phyloP scores from a whole-genome alignment of 2,329 filamentous ascomycete genomes.

The Fusarium sp. region DNA sequence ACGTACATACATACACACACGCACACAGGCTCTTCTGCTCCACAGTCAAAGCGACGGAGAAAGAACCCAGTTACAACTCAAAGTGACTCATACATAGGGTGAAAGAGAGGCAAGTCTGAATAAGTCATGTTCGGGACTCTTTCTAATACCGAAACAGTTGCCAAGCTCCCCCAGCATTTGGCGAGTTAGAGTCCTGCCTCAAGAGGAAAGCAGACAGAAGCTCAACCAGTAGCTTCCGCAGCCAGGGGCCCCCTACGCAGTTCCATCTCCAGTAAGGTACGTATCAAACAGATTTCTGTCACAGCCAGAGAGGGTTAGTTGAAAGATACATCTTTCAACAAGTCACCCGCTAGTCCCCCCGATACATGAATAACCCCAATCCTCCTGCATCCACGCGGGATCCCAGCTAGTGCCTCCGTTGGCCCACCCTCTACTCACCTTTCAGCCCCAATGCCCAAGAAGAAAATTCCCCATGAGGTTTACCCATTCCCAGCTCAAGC shows the following conservation, averaged over 20 bases:
- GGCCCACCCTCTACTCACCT: conserved; percentile 32
- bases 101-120: background rate
- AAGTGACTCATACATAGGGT: conserved; percentile 26
- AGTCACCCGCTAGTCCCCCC: conserved; percentile 20
- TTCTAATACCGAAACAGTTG: conserved; percentile 24
- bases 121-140: conserved; percentile 16
- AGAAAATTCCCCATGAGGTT: conserved; percentile 39
- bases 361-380: conserved; percentile 42
- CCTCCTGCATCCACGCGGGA: conserved; percentile 38
- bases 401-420: conserved; percentile 24
- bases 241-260: conserved; percentile 21
- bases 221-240: conserved; percentile 35
- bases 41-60: conserved; percentile 1
- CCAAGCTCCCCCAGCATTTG: conserved; percentile 28
- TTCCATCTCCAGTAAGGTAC: conserved; percentile 31
- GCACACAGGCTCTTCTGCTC: background rate
- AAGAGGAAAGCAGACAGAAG: conserved; percentile 39
- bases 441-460: conserved; percentile 42
- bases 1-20: background rate
- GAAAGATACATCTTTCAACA: conserved; percentile 4
- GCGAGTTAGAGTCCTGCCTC: conserved; percentile 29
- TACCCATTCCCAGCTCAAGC: conserved; percentile 30
- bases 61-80: background rate
- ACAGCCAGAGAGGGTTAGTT: background rate
- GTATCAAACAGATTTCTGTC: conserved; percentile 17